Percentiles rank a stretch among this genome's conserved stretches.
Evolutionary conservation across 2,329 filamentous ascomycete species (phyloP).

Genomic region (Aspergillus intermedius): DNA sequence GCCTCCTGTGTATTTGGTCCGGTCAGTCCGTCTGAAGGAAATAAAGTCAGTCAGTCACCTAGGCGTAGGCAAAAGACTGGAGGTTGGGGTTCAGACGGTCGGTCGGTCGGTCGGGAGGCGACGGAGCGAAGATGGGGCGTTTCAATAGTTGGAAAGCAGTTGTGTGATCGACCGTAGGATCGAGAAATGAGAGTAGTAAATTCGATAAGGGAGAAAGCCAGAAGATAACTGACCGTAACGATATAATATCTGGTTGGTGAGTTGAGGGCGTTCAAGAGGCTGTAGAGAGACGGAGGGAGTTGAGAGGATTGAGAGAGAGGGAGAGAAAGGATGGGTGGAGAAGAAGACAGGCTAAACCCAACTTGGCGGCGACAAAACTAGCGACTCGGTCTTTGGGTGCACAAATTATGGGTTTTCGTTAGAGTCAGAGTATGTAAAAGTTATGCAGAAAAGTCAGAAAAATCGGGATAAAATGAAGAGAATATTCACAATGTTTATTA

Average conservation of each 20-base stretch:
- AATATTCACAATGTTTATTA: not conserved
- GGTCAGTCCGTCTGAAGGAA: constrained; percentile 21
- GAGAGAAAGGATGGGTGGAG: constrained; percentile 5
- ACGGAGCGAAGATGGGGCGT: constrained; percentile 1
- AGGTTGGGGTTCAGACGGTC: not conserved
- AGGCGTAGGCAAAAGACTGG: constrained; percentile 4
- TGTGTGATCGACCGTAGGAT: too few relatives aligned
- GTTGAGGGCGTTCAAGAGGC: constrained; percentile 1
- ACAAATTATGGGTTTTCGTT: not conserved
- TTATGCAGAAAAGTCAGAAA: not conserved
- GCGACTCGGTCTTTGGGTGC: not conserved
- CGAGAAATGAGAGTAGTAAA: too few relatives aligned
- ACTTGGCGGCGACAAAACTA: constrained; percentile 2
- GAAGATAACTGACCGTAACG: not conserved
- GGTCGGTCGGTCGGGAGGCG: constrained; percentile 2
- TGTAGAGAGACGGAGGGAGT: not conserved
- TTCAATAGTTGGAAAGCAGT: too few relatives aligned
- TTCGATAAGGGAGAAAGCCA: too few relatives aligned
- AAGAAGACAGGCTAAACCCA: constrained; percentile 2
- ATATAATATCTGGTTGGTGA: not conserved
- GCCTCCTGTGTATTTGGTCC: constrained; percentile 21
- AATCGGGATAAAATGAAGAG: not conserved
- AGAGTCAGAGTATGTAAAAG: not conserved
- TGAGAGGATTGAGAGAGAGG: constrained; percentile 3
- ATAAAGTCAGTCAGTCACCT: constrained; percentile 13